Evolutionary conservation across 306 rosid species (phyloP).

Genomic region (Datisca glomerata): DNA sequence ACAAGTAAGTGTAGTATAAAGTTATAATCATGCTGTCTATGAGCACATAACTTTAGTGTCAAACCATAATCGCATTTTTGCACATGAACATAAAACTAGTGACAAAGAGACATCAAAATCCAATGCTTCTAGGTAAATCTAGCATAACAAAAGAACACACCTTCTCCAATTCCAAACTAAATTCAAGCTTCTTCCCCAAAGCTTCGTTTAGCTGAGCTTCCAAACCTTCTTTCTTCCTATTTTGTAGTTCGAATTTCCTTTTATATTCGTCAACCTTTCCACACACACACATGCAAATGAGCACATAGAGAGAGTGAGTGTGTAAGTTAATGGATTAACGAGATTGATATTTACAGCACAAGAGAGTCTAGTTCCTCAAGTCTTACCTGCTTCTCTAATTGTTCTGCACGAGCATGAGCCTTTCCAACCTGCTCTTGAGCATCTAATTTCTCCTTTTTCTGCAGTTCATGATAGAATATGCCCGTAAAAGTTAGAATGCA

Average conservation of each 20-base stretch:
- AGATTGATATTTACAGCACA: slow-evolving; percentile 1
- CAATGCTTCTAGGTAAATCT: neutral
- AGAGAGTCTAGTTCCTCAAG: slow-evolving; percentile 6
- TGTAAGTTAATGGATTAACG: neutral
- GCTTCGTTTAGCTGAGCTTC: slow-evolving; percentile 44
- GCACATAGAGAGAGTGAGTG: slow-evolving; percentile 13
- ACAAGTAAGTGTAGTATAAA: too few species aligned
- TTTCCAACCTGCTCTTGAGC: slow-evolving; percentile 61
- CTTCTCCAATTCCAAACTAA: slow-evolving; percentile 47
- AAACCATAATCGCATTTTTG: neutral
- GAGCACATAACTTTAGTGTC: neutral
- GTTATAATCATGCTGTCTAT: neutral
- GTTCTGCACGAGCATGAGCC: slow-evolving; percentile 82
- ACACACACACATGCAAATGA: too few species aligned
- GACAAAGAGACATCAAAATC: neutral
- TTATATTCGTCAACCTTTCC: slow-evolving; percentile 60
- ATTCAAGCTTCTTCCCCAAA: slow-evolving; percentile 37
- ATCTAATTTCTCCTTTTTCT: slow-evolving; percentile 54
- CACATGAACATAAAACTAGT: neutral
- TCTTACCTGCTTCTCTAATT: slow-evolving; percentile 75
- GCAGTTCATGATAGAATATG: neutral
- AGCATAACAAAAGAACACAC: slow-evolving; percentile 33
- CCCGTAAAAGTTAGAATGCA: neutral
- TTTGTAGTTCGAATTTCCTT: slow-evolving; percentile 38
- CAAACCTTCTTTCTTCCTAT: slow-evolving; percentile 50